A percentile compares a stretch with the other conserved stretches of the same genome.
Conservation (phyloP, 2,329 filamentous ascomycete species). For the Colletotrichum godetiae region DNA sequence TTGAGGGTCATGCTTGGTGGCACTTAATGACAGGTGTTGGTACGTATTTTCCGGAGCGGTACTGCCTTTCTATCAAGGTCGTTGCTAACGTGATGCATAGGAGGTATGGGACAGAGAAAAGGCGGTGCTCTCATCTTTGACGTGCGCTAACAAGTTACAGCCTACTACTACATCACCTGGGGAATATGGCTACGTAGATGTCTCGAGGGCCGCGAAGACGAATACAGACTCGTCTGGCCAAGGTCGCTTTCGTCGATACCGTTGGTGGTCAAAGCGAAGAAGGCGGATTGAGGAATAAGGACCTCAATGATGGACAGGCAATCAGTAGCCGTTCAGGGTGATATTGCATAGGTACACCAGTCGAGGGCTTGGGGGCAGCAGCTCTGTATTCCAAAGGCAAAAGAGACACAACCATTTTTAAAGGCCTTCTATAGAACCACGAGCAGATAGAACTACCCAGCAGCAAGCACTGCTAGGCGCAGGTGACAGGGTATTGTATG, state of each 20-base stretch:
- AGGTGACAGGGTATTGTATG: background rate
- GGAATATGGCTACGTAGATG: slow-evolving; percentile 84
- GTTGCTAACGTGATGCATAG: slow-evolving; percentile 37
- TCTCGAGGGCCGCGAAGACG: slow-evolving; percentile 76
- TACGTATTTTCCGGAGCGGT: slow-evolving; percentile 32
- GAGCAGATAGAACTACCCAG: background rate
- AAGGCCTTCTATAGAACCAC: background rate
- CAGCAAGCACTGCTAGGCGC: background rate
- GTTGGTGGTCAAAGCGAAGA: slow-evolving; percentile 53
- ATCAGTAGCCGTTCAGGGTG: background rate
- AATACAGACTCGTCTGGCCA: slow-evolving; percentile 79
- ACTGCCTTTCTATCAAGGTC: slow-evolving; percentile 36
- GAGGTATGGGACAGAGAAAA: slow-evolving; percentile 37
- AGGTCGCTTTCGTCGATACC: slow-evolving; percentile 66
- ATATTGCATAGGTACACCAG: background rate
- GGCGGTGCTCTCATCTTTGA: background rate
- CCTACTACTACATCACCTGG: slow-evolving; percentile 88
- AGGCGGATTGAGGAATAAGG: slow-evolving; percentile 35
- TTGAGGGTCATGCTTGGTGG: slow-evolving; percentile 71
- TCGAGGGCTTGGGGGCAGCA: too few species aligned
- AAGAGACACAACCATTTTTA: background rate
- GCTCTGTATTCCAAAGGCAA: background rate
- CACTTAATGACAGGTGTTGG: slow-evolving; percentile 85
- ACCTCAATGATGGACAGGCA: background rate
- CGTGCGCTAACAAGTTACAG: slow-evolving; percentile 45